phyloP scores from a whole-genome alignment of 225 moss, liverwort and hornwort genomes.

The Climacium dendroides region DNA sequence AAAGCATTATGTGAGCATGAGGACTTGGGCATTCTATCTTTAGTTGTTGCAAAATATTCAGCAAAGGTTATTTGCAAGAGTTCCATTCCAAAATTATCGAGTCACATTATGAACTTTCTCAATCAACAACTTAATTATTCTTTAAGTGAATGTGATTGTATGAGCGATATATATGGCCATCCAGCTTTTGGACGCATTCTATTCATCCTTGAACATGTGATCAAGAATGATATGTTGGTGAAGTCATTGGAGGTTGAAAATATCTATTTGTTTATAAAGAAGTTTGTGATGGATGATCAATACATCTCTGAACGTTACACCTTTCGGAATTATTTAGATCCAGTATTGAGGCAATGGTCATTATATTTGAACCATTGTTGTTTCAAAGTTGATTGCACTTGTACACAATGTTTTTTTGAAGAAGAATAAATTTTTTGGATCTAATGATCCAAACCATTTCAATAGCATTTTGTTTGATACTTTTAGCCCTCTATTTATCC shows the following conservation, averaged over 20 bases:
- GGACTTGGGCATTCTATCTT: background rate
- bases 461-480: background rate
- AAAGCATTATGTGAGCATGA: background rate
- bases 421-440: background rate
- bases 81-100: background rate
- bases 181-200: too few relatives aligned
- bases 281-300: too few relatives aligned
- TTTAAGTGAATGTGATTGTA: too few relatives aligned
- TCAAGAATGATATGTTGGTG: background rate
- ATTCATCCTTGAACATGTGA: background rate
- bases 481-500: background rate
- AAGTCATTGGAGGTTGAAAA: background rate
- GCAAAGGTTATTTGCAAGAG: fast-evolving
- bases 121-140: background rate
- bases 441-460: too few relatives aligned
- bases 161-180: too few relatives aligned
- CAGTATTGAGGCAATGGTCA: background rate
- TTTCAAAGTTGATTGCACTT: background rate
- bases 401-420: fast-evolving
- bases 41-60: background rate
- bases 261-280: background rate
- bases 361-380: background rate
- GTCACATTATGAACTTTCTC: background rate
- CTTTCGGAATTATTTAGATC: background rate
- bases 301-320: too few relatives aligned